Evolutionary conservation across 2,329 filamentous ascomycete species (phyloP).

Genomic region (Verticillium alfalfae): DNA sequence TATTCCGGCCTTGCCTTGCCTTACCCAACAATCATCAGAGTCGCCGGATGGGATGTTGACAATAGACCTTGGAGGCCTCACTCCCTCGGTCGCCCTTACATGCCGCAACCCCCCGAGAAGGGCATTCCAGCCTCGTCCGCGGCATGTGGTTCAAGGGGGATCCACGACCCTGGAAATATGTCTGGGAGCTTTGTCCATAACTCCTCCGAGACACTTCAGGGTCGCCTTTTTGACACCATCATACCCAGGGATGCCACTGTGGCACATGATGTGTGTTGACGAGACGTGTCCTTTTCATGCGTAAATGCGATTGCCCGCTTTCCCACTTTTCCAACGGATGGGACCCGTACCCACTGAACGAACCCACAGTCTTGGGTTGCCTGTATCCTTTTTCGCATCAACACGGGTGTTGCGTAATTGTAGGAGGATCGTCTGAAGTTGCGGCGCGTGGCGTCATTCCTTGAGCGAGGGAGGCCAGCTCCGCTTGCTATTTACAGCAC

Average conservation of each 20-base stretch:
- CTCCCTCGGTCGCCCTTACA: background rate
- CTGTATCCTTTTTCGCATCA: background rate
- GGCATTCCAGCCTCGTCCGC: background rate
- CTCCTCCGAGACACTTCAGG: background rate
- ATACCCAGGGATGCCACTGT: background rate
- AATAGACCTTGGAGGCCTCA: background rate
- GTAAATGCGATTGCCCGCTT: background rate
- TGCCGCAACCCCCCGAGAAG: background rate
- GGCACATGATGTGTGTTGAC: background rate
- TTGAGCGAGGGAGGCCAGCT: background rate
- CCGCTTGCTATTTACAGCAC: background rate
- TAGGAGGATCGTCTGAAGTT: background rate
- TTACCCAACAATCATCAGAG: background rate
- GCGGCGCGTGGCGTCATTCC: background rate
- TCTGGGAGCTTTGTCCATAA: background rate
- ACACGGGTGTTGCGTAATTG: background rate
- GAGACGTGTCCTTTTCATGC: slow-evolving; percentile 3
- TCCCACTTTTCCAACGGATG: background rate
- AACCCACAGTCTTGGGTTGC: background rate
- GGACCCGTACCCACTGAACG: background rate
- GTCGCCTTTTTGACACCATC: background rate
- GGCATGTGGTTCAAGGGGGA: background rate
- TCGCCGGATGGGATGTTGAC: background rate
- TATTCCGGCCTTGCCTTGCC: background rate
- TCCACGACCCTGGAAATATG: background rate